Evolutionary conservation across 1,284 basidiomycete genomes (phyloP).

Genomic region (Apiotrichum gamsii): DNA sequence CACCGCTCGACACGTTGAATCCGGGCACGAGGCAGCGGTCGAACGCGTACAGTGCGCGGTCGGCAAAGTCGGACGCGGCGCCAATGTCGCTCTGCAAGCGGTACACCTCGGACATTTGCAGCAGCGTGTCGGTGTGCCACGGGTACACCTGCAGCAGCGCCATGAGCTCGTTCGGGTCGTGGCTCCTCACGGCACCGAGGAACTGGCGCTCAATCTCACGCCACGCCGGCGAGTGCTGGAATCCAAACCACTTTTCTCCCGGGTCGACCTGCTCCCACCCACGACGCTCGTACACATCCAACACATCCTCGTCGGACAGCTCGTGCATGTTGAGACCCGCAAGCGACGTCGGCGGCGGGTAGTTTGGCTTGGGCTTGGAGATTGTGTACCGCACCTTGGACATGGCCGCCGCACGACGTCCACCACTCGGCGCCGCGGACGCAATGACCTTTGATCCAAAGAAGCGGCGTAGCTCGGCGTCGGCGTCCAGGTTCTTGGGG

Average conservation of each 20-base stretch:
- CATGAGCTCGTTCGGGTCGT: conserved; percentile 53
- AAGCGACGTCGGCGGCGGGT: conserved; percentile 47
- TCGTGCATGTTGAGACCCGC: conserved; percentile 60
- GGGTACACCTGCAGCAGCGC: conserved; percentile 50
- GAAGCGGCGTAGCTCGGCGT: conserved; percentile 82
- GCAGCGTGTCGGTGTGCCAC: conserved; percentile 84
- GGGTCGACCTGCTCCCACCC: conserved; percentile 46
- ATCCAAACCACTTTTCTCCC: conserved; percentile 76
- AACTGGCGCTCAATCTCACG: conserved; percentile 72
- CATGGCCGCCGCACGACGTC: conserved; percentile 19
- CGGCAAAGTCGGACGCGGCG: conserved; percentile 74
- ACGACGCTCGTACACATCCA: conserved; percentile 49
- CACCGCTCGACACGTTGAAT: conserved; percentile 72
- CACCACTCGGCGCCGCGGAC: conserved; percentile 22
- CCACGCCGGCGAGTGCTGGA: conserved; percentile 76
- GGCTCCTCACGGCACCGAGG: conserved; percentile 68
- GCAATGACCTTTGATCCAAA: conserved; percentile 74
- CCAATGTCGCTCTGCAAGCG: conserved; percentile 79
- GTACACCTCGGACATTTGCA: conserved; percentile 72
- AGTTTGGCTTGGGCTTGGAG: conserved; percentile 45
- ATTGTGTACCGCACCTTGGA: conserved; percentile 36
- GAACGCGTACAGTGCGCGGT: conserved; percentile 79
- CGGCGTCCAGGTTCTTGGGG: conserved; percentile 69
- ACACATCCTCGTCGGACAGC: conserved; percentile 56
- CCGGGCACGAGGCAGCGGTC: conserved; percentile 76